These are phyloP conservation scores for Picochlorum sp. DNA, from an alignment of 139 green algal genomes.

Conservation along the genomic window DNA sequence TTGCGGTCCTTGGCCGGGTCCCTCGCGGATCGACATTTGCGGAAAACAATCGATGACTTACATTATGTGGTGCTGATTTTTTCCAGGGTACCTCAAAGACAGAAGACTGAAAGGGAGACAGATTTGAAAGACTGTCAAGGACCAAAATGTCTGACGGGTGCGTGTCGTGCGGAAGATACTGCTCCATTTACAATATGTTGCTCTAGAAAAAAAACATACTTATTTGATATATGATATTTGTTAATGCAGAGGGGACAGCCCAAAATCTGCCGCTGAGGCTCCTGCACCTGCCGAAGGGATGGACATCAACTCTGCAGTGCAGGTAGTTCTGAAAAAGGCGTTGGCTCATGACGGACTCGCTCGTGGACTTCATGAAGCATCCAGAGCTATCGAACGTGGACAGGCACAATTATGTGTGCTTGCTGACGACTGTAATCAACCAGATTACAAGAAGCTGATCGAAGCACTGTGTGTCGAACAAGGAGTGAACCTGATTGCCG, in stretches of 20 bases:
- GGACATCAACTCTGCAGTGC: conserved; percentile 92
- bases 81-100: conserved; percentile 25
- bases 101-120: conserved; percentile 33
- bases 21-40: too few relatives aligned
- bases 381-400: conserved; percentile 62
- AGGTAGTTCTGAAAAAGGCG: conserved; percentile 95
- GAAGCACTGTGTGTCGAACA: conserved; percentile 96
- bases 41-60: too few relatives aligned
- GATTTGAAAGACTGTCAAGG: conserved; percentile 22
- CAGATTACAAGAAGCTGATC: conserved; percentile 99
- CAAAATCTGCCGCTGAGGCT: conserved; percentile 18
- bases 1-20: too few relatives aligned
- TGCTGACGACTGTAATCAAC: conserved; percentile 97
- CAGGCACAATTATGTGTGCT: conserved; percentile 91
- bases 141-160: conserved; percentile 40
- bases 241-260: conserved; percentile 34
- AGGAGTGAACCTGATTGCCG: conserved; percentile 84
- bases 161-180: too few relatives aligned
- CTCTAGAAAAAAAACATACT: background rate
- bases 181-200: background rate
- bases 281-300: conserved; percentile 81
- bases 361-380: conserved; percentile 87
- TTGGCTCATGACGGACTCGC: conserved; percentile 91
- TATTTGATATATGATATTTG: conserved; percentile 3
- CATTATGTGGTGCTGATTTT: too few relatives aligned